Base-by-base conservation (phyloP, 1,284 basidiomycete genomes). In the Cryptococcus amylolentus region DNA sequence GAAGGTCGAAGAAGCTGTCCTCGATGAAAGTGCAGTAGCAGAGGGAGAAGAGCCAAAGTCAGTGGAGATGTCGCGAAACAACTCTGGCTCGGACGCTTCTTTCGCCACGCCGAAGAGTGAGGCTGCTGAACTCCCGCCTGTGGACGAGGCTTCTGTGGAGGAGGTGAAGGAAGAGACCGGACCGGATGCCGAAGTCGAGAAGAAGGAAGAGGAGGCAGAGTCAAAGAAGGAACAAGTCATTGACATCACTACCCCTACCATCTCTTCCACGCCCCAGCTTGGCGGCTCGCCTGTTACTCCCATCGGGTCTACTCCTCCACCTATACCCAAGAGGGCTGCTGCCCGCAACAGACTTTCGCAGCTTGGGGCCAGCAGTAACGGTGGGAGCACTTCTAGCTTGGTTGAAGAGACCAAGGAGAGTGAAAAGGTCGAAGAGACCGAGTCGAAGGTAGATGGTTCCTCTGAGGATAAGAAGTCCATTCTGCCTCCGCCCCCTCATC, bases 291-390 rank as follows among this genome's bases (percentile, higher is more conserved):
- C 31, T 35, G 10, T 35, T 10, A 35, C 31, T 35, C 31, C 31
- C 6, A 35, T 35, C 10, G 31, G 31, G 10, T 31, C 60, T 5
- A 57, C 56, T 2, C 70, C 70, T 13, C 70, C 71, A 1, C 71
- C 71, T 16, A 57, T 73, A 4, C 71, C 71, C 3, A 57, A 59
- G 14, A 59, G 69, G 35, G 64, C 67, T 6, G 62, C 68, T 3
- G 68, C 65, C 4, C 55, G 69, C 16, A 59, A 63, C 47, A 44
- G 61, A 28, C 18, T 60, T 14, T 57, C 56, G n/a, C 55, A 63
- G 40, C 46, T 61, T 27, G 53, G 46, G 40, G 58, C 14, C 27
- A 35, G 31, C 31, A 41, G 20, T 47, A 57, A n/a, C 23, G 46
- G 27, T 49, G 55, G 50, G 7, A 51, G 46, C 18, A 46, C 37